Conservation (phyloP, 2,329 filamentous ascomycete genomes). For the Aspergillus jensenii region DNA sequence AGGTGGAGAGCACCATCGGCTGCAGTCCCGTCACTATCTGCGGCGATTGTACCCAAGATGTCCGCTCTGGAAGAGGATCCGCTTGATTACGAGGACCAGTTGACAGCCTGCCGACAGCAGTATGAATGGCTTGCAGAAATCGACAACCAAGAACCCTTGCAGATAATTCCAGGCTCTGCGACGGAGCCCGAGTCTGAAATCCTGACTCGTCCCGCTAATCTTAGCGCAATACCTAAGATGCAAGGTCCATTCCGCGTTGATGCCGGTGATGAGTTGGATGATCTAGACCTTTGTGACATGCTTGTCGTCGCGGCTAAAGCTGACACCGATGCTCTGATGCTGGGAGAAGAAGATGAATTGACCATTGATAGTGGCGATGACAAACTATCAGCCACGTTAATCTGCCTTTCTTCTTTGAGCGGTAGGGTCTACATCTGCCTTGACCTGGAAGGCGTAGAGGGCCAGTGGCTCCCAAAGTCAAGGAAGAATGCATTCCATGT, state of each 20-base stretch:
- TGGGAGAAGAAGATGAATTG: constrained; percentile 51
- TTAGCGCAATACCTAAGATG: constrained; percentile 57
- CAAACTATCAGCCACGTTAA: constrained; percentile 56
- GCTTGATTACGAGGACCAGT: constrained; percentile 46
- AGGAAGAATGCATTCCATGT: constrained; percentile 42
- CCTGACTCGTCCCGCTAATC: constrained; percentile 55
- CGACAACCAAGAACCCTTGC: constrained; percentile 53
- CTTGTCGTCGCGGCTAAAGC: constrained; percentile 55
- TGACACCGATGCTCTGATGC: constrained; percentile 53
- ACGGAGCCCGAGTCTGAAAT: constrained; percentile 49
- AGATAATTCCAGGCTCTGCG: constrained; percentile 38
- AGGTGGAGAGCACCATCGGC: constrained; percentile 79
- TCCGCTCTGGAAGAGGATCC: constrained; percentile 43
- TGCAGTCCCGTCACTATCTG: constrained; percentile 76
- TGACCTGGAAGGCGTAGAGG: constrained; percentile 62
- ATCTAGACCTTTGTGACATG: constrained; percentile 61
- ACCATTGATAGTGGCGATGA: constrained; percentile 44
- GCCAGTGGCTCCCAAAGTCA: constrained; percentile 59
- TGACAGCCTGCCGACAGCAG: constrained; percentile 53
- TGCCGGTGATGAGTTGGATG: constrained; percentile 50
- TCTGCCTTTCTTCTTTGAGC: constrained; percentile 58
- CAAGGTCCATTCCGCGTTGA: constrained; percentile 62
- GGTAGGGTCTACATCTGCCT: constrained; percentile 60
- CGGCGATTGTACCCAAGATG: constrained; percentile 75
- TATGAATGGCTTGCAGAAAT: constrained; percentile 59